Evolutionary conservation across 83 land plant genomes (phyloP), one percentile per base, ranked within the genome.

Genomic region (Diphasiastrum complanatum): DNA sequence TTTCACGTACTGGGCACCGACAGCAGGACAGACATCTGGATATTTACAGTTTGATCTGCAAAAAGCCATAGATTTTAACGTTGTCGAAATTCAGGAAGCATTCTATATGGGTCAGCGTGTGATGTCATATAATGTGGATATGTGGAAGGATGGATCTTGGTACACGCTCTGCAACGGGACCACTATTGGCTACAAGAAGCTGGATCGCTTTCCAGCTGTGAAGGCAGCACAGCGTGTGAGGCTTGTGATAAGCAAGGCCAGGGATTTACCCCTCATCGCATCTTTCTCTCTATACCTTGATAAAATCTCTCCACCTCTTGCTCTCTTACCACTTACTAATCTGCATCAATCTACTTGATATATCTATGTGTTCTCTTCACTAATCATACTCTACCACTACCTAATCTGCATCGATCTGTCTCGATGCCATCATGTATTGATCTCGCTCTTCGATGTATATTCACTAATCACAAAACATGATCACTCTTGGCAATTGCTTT

Each of bases 71-170:
- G 62, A 47, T n/a, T 92, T 92, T 60, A 92, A 92, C 36, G 95
- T 92, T 66, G 62, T 88, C 34, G 73, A 81, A 65, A 72, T 88
- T 31, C 88, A 88, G 55, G 98, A 92, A 55, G 76, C 91, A 16
- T 79, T 92, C n/a, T 71, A 70, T 35, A 45, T 88, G 65, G 98
- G 98, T 33, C 98, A 92, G 64, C 75, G 97, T 35, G 75, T 92
- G 29, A 61, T 38, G 49, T 25, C 54, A 30, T 81, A 92, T 63
- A 69, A 71, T 49, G 66, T 87, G 29, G 81, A 69, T 27, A 81
- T 73, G 51, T 33, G 25, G 76, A 73, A 32, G 73, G 72, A 16
- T 56, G 51, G 61, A 19, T 47, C 57, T 12, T 91, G 92, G 92
- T 23, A 43, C 20, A 71, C 31, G 31, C 64, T 77, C 26, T 47